These are phyloP conservation scores for Coccomyxa subellipsoidea DNA, from an alignment of 163 green algal genomes.

Conservation along the genomic window DNA sequence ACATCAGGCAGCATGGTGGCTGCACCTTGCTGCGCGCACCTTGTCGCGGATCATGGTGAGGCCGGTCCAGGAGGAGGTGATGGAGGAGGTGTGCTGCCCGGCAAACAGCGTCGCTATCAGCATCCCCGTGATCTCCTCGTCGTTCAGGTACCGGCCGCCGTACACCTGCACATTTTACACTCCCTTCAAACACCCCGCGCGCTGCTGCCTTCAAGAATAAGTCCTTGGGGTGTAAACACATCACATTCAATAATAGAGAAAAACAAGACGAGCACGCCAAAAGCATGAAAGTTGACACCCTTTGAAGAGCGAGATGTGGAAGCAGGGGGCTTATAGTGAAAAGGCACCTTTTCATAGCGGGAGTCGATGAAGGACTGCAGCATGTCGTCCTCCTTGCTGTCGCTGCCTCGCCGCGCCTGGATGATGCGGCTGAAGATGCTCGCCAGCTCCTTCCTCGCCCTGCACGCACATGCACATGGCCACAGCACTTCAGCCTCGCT, in stretches of 20 bases:
- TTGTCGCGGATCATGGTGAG: constrained; percentile 70
- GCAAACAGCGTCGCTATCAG: constrained; percentile 98
- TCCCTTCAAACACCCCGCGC: background rate
- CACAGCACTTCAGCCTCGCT: background rate
- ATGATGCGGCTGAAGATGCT: constrained; percentile 86
- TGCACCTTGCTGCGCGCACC: no score
- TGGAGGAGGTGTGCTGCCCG: constrained; percentile 94
- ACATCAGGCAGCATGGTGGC: no score
- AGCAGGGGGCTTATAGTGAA: no score
- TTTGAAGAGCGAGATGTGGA: no score
- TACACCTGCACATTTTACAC: constrained; percentile 64
- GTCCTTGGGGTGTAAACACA: no score
- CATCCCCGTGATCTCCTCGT: constrained; percentile 95
- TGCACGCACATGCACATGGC: constrained; percentile 11
- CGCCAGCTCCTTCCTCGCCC: constrained; percentile 68
- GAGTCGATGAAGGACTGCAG: constrained; percentile 59
- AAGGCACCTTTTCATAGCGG: constrained; percentile 2
- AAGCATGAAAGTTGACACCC: no score
- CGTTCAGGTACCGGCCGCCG: constrained; percentile 69
- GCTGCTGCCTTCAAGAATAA: no score
- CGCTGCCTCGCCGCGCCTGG: constrained; percentile 47
- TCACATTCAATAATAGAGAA: no score
- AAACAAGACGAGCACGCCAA: no score
- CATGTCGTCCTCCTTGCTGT: constrained; percentile 82
- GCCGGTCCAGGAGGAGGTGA: constrained; percentile 93